Conservation (phyloP, 2,329 filamentous ascomycete species). For the Cordyceps cateniannulata region DNA sequence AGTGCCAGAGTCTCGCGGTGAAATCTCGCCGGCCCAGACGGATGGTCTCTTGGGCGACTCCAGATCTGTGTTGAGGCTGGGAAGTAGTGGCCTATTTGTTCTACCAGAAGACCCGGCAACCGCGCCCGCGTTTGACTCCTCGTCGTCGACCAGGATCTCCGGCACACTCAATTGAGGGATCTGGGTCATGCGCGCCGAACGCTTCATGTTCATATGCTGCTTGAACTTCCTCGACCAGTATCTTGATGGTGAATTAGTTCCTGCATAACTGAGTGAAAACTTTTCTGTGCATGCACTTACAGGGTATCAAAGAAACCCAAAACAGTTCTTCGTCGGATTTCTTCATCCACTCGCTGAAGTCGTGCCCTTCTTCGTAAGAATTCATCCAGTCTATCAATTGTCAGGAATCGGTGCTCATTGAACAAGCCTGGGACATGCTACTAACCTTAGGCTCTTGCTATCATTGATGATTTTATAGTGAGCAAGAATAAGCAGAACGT, state of each 20-base stretch:
- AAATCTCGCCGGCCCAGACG: constrained; percentile 6
- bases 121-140: constrained; percentile 40
- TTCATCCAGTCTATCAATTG: constrained; percentile 67
- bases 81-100: background rate
- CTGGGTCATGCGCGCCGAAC: constrained; percentile 66
- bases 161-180: constrained; percentile 78
- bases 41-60: constrained; percentile 2
- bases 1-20: constrained; percentile 1
- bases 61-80: constrained; percentile 4
- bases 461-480: constrained; percentile 99
- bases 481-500: constrained; percentile 88
- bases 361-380: constrained; percentile 85
- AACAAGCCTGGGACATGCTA: constrained; percentile 10
- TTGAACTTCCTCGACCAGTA: constrained; percentile 83
- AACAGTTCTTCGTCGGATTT: constrained; percentile 82
- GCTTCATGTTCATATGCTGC: constrained; percentile 64
- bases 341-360: constrained; percentile 89
- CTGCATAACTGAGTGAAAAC: background rate
- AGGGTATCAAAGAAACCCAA: constrained; percentile 93
- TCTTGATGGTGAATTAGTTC: constrained; percentile 27
- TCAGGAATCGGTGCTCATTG: constrained; percentile 19
- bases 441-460: constrained; percentile 81
- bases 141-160: constrained; percentile 84
- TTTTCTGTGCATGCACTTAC: constrained; percentile 36
- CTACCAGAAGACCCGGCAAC: constrained; percentile 26